phyloP scores from a whole-genome alignment of 805 yeast genomes.

The Myxozyma neotropica region DNA sequence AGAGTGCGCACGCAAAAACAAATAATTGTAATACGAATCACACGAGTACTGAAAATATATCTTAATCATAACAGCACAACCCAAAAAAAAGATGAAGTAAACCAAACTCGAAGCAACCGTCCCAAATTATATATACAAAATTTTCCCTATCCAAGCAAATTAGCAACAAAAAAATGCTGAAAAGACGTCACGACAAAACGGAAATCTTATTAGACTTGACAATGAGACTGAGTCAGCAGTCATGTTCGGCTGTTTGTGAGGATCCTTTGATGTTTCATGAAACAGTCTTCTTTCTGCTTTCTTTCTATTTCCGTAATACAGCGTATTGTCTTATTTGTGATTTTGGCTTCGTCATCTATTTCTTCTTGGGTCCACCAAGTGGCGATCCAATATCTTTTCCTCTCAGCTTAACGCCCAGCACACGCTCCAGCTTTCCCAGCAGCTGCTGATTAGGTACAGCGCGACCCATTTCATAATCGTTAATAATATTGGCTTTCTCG shows the following conservation, averaged over 20 bases:
- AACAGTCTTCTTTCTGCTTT: not conserved
- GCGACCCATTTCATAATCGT: conserved; percentile 95
- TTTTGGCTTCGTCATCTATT: no score
- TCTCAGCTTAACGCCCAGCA: conserved; percentile 89
- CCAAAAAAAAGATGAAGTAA: not conserved
- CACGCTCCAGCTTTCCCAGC: conserved; percentile 89
- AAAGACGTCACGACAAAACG: not conserved
- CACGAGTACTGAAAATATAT: not conserved
- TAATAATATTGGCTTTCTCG: conserved; percentile 93
- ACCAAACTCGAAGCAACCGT: not conserved
- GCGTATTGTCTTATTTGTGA: no score
- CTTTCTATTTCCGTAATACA: not conserved
- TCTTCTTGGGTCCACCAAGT: conserved; percentile 53
- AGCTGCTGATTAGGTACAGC: conserved; percentile 96
- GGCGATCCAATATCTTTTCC: conserved; percentile 96
- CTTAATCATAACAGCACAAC: no score
- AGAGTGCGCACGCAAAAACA: not conserved
- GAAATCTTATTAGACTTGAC: no score
- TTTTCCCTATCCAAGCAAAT: not conserved
- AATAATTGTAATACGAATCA: not conserved
- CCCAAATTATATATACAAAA: not conserved
- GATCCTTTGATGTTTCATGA: not conserved
- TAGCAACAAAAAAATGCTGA: not conserved
- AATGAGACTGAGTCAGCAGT: no score
- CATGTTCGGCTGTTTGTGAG: no score